Base-by-base conservation (phyloP, 2,329 filamentous ascomycete species). In the Colletotrichum falcatum region DNA sequence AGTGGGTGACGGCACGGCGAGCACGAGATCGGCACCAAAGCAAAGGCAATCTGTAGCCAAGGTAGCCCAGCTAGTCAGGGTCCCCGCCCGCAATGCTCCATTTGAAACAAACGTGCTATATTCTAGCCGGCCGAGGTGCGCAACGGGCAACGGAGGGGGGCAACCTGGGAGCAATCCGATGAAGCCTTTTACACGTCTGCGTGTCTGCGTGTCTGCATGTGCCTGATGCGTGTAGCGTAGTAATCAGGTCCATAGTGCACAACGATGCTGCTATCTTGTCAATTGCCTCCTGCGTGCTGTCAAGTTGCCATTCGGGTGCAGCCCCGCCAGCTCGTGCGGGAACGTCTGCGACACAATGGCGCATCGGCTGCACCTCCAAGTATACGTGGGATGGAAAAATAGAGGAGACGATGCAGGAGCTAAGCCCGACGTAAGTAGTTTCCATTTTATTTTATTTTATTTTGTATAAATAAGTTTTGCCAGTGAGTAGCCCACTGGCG, bases 41-140 rank as follows among this genome's bases (percentile, higher is more conserved):
- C 33, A 42, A 42, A 51, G 23, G 55, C 6, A 39, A 51, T 37
- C 39, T 26, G 18, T 20, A 18, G 51, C 33, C 39, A 44, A 56
- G 39, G 30, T 20, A 35, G 23, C 35, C n/a, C 37, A n/a, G 35
- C 65, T 42, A 28, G 58, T 20, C 46, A 46, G 37, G 61, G 54
- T 23, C 54, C 55, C 28, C 33, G 35, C 39, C 56, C 14, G 20
- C 49, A 48, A 28, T 37, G 46, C 59, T 60, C 53, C 53, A 58
- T 60, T 54, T 60, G 68, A 71, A 71, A 71, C 65, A 30, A 46
- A 39, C 55, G 33, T 59, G 65, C 59, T 71, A 69, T 61, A 69
- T 61, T 71, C 68, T 65, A 59, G 65, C 68, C 14, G 65, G 65
- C 59, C n/a, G 49, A 60, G 42, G 53, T 61, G 48, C 44, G 44